phyloP scores from a whole-genome alignment of 1,284 basidiomycete species.

The Fomes fomentarius region DNA sequence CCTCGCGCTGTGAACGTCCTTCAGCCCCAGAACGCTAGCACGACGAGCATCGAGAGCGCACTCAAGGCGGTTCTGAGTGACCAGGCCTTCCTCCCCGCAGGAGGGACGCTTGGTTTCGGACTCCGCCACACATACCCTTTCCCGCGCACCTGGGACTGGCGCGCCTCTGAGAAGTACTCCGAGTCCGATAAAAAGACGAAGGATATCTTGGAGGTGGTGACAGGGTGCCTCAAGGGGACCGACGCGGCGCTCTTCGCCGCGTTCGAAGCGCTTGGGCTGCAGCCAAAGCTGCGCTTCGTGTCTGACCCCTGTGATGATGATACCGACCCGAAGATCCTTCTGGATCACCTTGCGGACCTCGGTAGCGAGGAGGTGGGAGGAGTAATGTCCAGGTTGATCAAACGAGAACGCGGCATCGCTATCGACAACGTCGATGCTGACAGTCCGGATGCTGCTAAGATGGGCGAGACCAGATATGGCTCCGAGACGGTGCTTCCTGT shows the following conservation, averaged over 20 bases:
- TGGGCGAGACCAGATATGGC: neutral
- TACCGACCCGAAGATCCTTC: neutral
- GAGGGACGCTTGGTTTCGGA: conserved; percentile 41
- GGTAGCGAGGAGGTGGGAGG: neutral
- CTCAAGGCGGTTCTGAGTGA: conserved; percentile 29
- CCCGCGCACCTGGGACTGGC: too few relatives aligned
- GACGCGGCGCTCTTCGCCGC: conserved; percentile 5
- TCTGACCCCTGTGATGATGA: neutral
- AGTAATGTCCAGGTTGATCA: too few relatives aligned
- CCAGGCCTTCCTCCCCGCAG: conserved; percentile 30
- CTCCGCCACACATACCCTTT: conserved; percentile 36
- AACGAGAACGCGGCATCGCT: neutral
- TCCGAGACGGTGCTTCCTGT: too few relatives aligned
- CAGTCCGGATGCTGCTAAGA: neutral
- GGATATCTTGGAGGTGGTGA: neutral
- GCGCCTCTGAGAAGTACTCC: too few relatives aligned
- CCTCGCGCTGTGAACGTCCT: neutral
- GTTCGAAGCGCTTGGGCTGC: neutral
- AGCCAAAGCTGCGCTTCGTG: neutral
- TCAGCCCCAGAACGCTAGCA: neutral
- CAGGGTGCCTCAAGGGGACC: conserved; percentile 5
- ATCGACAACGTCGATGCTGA: neutral
- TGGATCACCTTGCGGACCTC: neutral
- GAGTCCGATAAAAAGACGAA: too few relatives aligned
- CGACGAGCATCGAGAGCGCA: neutral